A percentile compares a stretch with the other conserved stretches of the same genome.
phyloP scores from a whole-genome alignment of 495 filamentous ascomycete genomes.

The Jackrogersella minutella region DNA sequence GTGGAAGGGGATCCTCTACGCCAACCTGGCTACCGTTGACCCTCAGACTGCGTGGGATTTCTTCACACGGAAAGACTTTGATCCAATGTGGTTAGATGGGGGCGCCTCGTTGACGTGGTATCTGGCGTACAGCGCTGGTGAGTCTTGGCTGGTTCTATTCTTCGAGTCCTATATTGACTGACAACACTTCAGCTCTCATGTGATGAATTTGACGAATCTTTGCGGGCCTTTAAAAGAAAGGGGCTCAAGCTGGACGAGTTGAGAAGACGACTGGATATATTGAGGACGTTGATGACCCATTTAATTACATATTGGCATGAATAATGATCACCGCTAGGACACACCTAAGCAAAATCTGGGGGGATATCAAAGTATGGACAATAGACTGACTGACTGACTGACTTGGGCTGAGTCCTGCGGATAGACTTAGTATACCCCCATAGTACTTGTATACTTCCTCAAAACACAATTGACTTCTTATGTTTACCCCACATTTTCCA shows the following conservation, averaged over 20 bases:
- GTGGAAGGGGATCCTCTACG: slow-evolving; percentile 87
- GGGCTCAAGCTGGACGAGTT: not conserved
- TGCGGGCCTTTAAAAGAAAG: not conserved
- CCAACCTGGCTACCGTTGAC: slow-evolving; percentile 81
- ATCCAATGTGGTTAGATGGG: slow-evolving; percentile 79
- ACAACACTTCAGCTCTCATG: slow-evolving; percentile 41
- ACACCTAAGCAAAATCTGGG: not conserved
- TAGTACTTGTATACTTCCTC: slow-evolving; percentile 8
- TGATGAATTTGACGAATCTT: slow-evolving; percentile 18
- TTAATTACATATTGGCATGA: slow-evolving; percentile 13
- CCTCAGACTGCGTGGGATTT: slow-evolving; percentile 75
- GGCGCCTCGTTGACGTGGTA: slow-evolving; percentile 92
- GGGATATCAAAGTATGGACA: no score
- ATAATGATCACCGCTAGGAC: slow-evolving; percentile 23
- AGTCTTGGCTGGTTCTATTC: slow-evolving; percentile 31
- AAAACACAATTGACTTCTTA: not conserved
- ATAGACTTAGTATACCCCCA: slow-evolving; percentile 12
- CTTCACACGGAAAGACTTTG: slow-evolving; percentile 72
- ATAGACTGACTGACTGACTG: not conserved
- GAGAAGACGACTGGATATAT: slow-evolving; percentile 26
- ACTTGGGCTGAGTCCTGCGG: not conserved
- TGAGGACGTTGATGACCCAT: slow-evolving; percentile 1
- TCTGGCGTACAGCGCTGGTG: slow-evolving; percentile 76
- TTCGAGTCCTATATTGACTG: slow-evolving; percentile 6
- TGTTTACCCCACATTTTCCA: not conserved